Conservation (phyloP, 2,329 filamentous ascomycete species). For the Ophiosphaerella narmari region DNA sequence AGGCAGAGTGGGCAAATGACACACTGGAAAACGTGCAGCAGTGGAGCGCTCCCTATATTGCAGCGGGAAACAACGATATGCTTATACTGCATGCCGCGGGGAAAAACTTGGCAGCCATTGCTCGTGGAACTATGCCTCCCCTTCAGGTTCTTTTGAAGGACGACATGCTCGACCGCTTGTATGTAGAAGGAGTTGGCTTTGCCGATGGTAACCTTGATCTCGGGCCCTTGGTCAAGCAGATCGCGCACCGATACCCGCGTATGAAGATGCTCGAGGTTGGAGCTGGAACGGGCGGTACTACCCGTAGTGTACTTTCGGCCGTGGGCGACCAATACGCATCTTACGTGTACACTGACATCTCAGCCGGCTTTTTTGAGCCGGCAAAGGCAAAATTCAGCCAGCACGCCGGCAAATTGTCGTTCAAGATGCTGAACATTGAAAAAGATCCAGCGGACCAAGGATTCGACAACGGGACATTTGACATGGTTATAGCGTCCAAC, state of each 20-base stretch:
- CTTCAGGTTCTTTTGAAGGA: slow-evolving; percentile 2
- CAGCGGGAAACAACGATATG: neutral
- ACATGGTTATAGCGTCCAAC: slow-evolving; percentile 23
- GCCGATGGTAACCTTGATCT: neutral
- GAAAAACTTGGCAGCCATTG: neutral
- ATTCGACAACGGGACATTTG: slow-evolving; percentile 8
- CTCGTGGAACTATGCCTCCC: neutral
- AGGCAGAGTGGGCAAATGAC: neutral
- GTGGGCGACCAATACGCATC: slow-evolving; percentile 1
- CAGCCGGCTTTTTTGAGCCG: slow-evolving; percentile 1
- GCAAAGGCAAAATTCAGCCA: neutral
- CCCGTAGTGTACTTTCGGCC: neutral
- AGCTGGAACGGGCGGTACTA: slow-evolving; percentile 10
- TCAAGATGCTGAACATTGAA: slow-evolving; percentile 9
- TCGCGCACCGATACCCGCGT: slow-evolving; percentile 6
- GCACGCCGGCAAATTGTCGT: slow-evolving; percentile 7
- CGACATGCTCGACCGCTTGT: slow-evolving; percentile 5
- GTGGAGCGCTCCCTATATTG: neutral
- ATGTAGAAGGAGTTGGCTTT: slow-evolving; percentile 5
- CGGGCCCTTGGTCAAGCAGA: neutral
- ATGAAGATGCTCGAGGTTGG: slow-evolving; percentile 7
- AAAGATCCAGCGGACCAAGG: slow-evolving; percentile 10
- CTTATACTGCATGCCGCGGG: neutral
- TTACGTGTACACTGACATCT: slow-evolving; percentile 19
- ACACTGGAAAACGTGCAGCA: neutral